Evolutionary conservation across 805 yeast genomes (phyloP), one percentile per base, ranked within the genome.

Genomic region (Brettanomyces nanus): DNA sequence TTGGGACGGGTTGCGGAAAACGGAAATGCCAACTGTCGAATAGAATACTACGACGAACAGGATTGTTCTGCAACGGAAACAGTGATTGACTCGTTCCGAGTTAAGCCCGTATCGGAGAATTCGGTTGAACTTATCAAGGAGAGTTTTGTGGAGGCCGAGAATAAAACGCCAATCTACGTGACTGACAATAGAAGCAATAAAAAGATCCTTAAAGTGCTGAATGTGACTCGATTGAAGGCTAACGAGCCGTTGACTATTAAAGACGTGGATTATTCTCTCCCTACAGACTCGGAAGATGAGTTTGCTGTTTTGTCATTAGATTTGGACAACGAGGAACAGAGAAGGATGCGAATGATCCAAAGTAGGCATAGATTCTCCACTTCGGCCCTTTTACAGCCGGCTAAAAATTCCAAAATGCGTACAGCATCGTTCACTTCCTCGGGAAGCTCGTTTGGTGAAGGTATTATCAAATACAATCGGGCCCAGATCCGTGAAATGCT

Each of bases 361-460:
- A 18, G 25, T 5, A 25, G 19, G 14, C 32, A 30, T 26, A 20
- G 19, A 10, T 21, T 19, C 18, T 14, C 37, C 5, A 20, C 31
- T n/a, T 13, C 39, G 10, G n/a, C 29, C 26, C 9, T 31, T 6
- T 17, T 28, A 7, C 31, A 28, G 28, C 20, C 23, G 20, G 23
- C 37, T 13, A 15, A 13, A 13, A 26, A 28, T 17, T 28, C 31
- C 19, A 38, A 27, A 29, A 33, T 28, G 19, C 40, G 52, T 22
- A 42, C 46, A 5, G 53, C 62, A 1, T 55, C 61, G 4, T 55
- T 58, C 30, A 58, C 63, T n/a, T 58, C 63, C 2, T 54, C 61
- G 1, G 63, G 63, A 20, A 52, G 53, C 14, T 58, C 62, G 11
- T 58, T 58, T 40, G 63, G 63, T 15, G 63, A 58, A 38, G 63